Conservation (phyloP, 2,329 filamentous ascomycete genomes). For the Thelonectria rubi region DNA sequence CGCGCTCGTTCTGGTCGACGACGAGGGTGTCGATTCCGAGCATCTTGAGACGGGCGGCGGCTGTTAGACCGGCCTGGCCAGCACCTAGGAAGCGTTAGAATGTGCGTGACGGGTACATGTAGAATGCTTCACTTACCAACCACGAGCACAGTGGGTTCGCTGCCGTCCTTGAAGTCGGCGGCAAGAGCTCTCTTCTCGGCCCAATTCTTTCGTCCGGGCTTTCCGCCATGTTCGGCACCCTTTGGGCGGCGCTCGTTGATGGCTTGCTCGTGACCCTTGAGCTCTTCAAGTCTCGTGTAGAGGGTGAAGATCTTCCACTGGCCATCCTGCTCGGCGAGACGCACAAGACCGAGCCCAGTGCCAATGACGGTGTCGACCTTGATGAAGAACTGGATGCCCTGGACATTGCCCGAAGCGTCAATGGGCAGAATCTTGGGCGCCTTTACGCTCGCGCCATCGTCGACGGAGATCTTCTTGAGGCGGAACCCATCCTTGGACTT, state of each 20-base stretch:
- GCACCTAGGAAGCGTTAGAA: slow-evolving; percentile 54
- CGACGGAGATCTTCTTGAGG: slow-evolving; percentile 56
- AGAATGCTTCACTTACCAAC: slow-evolving; percentile 58
- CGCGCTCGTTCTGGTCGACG: slow-evolving; percentile 64
- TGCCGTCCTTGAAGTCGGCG: slow-evolving; percentile 55
- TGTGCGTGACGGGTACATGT: too few species aligned
- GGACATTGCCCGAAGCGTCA: slow-evolving; percentile 58
- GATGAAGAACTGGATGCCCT: slow-evolving; percentile 66
- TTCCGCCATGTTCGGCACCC: slow-evolving; percentile 65
- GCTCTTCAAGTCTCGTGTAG: slow-evolving; percentile 65
- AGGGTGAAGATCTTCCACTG: slow-evolving; percentile 71
- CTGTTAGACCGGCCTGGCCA: slow-evolving; percentile 67
- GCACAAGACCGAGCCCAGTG: slow-evolving; percentile 63
- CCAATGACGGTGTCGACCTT: slow-evolving; percentile 63
- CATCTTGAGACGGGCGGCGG: slow-evolving; percentile 67
- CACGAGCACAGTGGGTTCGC: slow-evolving; percentile 67
- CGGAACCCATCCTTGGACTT: slow-evolving; percentile 50
- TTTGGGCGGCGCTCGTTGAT: slow-evolving; percentile 57
- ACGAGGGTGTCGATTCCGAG: slow-evolving; percentile 64
- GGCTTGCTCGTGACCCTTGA: slow-evolving; percentile 64
- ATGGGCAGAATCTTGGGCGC: slow-evolving; percentile 56
- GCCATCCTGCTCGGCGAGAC: slow-evolving; percentile 56
- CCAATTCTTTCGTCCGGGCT: slow-evolving; percentile 67
- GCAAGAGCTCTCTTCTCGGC: slow-evolving; percentile 60
- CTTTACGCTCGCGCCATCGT: slow-evolving; percentile 54